These are phyloP conservation scores for Boletellus ananas DNA, from an alignment of 768 basidiomycete species.

Conservation along the genomic window DNA sequence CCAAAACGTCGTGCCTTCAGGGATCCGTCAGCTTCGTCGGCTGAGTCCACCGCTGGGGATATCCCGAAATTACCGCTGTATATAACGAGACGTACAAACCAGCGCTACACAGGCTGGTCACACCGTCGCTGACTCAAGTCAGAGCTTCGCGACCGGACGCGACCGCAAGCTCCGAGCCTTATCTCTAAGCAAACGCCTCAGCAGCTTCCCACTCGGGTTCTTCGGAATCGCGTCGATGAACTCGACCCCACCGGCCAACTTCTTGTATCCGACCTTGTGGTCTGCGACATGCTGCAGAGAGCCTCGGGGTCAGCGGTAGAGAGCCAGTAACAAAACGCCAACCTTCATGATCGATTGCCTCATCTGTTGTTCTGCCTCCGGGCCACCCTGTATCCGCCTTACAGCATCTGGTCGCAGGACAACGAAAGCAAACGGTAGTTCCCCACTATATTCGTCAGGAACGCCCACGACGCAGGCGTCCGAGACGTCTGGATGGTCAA, in stretches of 20 bases:
- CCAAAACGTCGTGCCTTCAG: too few species aligned
- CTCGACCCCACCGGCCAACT: constrained; percentile 56
- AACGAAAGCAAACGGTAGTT: constrained; percentile 69
- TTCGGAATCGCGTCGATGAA: constrained; percentile 62
- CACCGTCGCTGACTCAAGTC: constrained; percentile 1
- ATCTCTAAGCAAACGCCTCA: constrained; percentile 52
- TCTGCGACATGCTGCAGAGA: constrained; percentile 51
- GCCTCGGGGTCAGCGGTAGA: not conserved
- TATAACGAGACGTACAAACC: too few species aligned
- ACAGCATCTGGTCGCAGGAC: constrained; percentile 44
- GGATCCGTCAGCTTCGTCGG: too few species aligned
- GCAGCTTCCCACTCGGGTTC: constrained; percentile 69
- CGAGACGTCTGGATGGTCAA: constrained; percentile 55
- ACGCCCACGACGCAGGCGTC: constrained; percentile 66
- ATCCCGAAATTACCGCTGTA: too few species aligned
- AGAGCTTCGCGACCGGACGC: constrained; percentile 26
- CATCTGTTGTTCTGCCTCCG: constrained; percentile 33
- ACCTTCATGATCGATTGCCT: constrained; percentile 55
- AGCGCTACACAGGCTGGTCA: too few species aligned
- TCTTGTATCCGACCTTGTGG: constrained; percentile 57
- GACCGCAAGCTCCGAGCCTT: constrained; percentile 34
- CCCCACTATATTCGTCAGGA: constrained; percentile 71
- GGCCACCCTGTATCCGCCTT: constrained; percentile 31
- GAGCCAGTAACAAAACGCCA: not conserved
- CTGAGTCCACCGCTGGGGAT: too few species aligned